Evolutionary conservation across 805 yeast genomes (phyloP).

Genomic region (Saccharomyces eubayanus): DNA sequence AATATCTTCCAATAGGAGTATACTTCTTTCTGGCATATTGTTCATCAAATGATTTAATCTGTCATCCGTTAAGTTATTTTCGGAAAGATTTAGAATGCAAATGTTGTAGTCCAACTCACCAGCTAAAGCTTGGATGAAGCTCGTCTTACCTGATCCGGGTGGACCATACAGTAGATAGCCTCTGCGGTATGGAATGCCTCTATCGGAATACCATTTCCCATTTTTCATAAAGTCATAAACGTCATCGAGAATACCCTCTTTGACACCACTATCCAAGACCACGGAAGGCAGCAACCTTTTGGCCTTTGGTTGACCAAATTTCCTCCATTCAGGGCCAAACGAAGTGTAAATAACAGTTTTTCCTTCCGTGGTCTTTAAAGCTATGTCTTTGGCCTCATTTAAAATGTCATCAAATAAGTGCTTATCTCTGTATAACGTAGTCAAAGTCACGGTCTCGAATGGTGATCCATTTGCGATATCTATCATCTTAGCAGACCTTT

Average conservation of each 20-base stretch:
- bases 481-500: conserved; percentile 79
- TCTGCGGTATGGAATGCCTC: conserved; percentile 96
- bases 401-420: conserved; percentile 59
- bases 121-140: conserved; percentile 92
- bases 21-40: conserved; percentile 84
- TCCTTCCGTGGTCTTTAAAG: conserved; percentile 77
- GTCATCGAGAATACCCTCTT: conserved; percentile 57
- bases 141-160: conserved; percentile 95
- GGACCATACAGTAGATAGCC: conserved; percentile 94
- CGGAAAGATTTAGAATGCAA: conserved; percentile 85
- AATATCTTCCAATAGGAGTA: conserved; percentile 80
- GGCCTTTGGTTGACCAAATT: conserved; percentile 90
- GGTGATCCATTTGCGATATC: conserved; percentile 90
- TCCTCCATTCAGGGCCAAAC: conserved; percentile 98
- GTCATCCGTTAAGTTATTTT: conserved; percentile 88
- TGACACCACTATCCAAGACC: conserved; percentile 68
- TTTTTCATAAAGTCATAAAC: conserved; percentile 70
- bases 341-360: conserved; percentile 89
- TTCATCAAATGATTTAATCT: conserved; percentile 91
- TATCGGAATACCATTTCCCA: conserved; percentile 85
- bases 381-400: conserved; percentile 76
- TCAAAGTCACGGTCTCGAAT: conserved; percentile 89
- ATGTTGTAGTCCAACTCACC: conserved; percentile 94
- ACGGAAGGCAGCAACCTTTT: conserved; percentile 82
- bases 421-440: conserved; percentile 80